Conservation (phyloP, 495 filamentous ascomycete species). For the Acidiella bohemica region DNA sequence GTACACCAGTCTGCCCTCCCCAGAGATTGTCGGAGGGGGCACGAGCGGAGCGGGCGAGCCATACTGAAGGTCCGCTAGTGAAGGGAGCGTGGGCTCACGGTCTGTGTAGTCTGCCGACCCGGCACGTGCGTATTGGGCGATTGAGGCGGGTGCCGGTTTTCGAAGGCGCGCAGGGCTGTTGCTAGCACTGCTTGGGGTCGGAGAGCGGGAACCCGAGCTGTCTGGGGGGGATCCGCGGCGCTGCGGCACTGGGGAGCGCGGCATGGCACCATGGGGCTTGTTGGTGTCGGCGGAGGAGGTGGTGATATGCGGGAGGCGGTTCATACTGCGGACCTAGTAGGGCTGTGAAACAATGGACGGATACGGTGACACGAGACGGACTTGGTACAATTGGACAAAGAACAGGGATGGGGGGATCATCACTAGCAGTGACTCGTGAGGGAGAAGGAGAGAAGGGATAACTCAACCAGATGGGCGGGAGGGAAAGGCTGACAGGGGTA, state of each 20-base stretch:
- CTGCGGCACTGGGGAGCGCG: background rate
- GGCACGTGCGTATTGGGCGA: constrained; percentile 1
- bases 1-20: background rate
- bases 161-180: too few relatives aligned
- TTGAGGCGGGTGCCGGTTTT: background rate
- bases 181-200: background rate
- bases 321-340: background rate
- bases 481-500: too few relatives aligned
- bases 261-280: background rate
- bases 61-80: background rate
- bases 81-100: background rate
- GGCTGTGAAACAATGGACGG: background rate
- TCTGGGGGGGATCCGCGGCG: background rate
- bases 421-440: too few relatives aligned
- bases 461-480: too few relatives aligned
- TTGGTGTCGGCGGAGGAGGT: background rate
- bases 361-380: too few relatives aligned
- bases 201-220: background rate
- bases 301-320: background rate
- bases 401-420: too few relatives aligned
- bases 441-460: too few relatives aligned
- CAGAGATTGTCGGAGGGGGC: constrained; percentile 10
- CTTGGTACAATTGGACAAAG: too few relatives aligned
- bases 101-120: background rate
- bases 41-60: constrained; percentile 9